A percentile compares a stretch with the other conserved stretches of the same genome.
phyloP scores from a whole-genome alignment of 2,329 filamentous ascomycete genomes.

The Plenodomus lindquistii region DNA sequence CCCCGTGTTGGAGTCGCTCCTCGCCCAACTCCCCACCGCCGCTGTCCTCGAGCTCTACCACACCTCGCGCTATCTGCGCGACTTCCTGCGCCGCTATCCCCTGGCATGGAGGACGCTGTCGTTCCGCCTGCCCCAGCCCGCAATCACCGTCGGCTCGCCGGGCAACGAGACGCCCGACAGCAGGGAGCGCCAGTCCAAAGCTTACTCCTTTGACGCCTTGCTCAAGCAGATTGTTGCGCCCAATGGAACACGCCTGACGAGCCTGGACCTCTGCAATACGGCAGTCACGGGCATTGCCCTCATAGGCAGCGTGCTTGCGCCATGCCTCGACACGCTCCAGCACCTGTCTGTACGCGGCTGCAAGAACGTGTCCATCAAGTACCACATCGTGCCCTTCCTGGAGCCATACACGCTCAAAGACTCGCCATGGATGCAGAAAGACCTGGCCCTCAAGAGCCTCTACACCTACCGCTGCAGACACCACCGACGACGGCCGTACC shows the following conservation, averaged over 20 bases:
- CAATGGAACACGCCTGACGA: constrained; percentile 60
- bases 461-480: constrained; percentile 67
- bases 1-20: constrained; percentile 62
- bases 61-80: constrained; percentile 59
- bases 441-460: constrained; percentile 61
- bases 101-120: constrained; percentile 65
- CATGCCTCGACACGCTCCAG: constrained; percentile 58
- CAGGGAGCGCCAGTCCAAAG: constrained; percentile 56
- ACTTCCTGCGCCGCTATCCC: constrained; percentile 60
- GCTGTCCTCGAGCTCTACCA: constrained; percentile 63
- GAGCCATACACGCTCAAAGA: constrained; percentile 48
- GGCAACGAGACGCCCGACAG: constrained; percentile 47
- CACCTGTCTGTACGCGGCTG: constrained; percentile 65
- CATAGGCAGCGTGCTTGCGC: constrained; percentile 58
- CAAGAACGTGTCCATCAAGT: constrained; percentile 67
- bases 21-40: constrained; percentile 60
- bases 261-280: constrained; percentile 64
- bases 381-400: constrained; percentile 64
- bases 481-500: constrained; percentile 62
- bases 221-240: constrained; percentile 60
- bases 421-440: constrained; percentile 48
- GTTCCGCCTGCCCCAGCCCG: constrained; percentile 56
- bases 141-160: constrained; percentile 40
- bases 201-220: constrained; percentile 62
- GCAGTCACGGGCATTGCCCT: constrained; percentile 62